Conservation (phyloP, 2,329 filamentous ascomycete species). For the Karstenula rhodostoma region DNA sequence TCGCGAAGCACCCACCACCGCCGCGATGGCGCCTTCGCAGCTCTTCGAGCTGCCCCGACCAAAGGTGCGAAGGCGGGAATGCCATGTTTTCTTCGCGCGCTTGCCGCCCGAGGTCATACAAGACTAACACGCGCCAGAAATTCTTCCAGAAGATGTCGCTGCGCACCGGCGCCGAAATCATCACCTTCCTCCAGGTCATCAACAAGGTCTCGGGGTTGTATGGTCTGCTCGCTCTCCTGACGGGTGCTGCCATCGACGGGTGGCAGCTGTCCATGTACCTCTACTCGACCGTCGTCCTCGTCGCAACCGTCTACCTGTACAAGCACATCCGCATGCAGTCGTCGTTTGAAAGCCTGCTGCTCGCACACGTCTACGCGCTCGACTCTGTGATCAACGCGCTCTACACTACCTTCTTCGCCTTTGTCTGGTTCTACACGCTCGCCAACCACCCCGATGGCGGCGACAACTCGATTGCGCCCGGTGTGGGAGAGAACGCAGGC, state of each 20-base stretch:
- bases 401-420: constrained; percentile 82
- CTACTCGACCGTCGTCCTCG: constrained; percentile 79
- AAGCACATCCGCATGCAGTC: constrained; percentile 81
- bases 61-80: constrained; percentile 36
- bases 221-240: constrained; percentile 86
- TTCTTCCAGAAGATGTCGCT: constrained; percentile 88
- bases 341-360: constrained; percentile 78
- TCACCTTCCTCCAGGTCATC: constrained; percentile 82
- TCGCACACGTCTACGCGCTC: constrained; percentile 85
- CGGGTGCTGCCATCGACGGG: constrained; percentile 81
- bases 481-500: constrained; percentile 69
- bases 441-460: constrained; percentile 61
- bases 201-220: constrained; percentile 94
- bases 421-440: constrained; percentile 85
- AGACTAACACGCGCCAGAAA: constrained; percentile 62
- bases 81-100: constrained; percentile 10
- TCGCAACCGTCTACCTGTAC: constrained; percentile 72
- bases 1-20: constrained; percentile 16
- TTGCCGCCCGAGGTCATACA: constrained; percentile 12
- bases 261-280: constrained; percentile 92
- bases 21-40: constrained; percentile 44
- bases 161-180: constrained; percentile 84
- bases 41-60: constrained; percentile 50
- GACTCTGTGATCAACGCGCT: constrained; percentile 83
- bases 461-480: constrained; percentile 43